Percentiles rank a stretch among this genome's conserved stretches.
Conservation (phyloP, 2,329 filamentous ascomycete genomes). For the Plenodomus biglobosus region DNA sequence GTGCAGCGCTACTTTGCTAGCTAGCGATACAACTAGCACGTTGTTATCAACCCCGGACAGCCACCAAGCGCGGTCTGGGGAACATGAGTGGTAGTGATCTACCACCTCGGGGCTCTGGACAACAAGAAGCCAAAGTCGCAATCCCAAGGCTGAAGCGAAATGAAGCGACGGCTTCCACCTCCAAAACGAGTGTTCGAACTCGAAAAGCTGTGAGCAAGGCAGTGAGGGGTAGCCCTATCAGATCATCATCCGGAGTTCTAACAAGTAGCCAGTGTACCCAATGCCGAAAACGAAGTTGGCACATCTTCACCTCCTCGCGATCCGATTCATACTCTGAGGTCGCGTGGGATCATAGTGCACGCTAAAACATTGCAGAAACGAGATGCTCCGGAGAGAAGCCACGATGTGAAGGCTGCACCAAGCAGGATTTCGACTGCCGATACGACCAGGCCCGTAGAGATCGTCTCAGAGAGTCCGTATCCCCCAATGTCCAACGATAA, state of each 20-base stretch:
- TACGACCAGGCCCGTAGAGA: constrained; percentile 41
- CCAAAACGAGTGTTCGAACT: constrained; percentile 3
- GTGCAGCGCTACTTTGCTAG: neutral
- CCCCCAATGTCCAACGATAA: neutral
- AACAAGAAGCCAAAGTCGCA: constrained; percentile 6
- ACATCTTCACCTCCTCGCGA: neutral
- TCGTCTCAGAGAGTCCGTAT: constrained; percentile 31
- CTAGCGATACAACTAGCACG: neutral
- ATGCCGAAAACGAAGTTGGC: constrained; percentile 23
- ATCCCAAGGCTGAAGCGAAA: constrained; percentile 6
- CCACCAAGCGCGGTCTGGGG: neutral
- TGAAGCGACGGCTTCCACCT: neutral
- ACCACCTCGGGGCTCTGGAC: neutral
- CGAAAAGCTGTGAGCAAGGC: constrained; percentile 17
- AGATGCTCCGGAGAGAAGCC: constrained; percentile 41
- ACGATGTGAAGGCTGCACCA: constrained; percentile 35
- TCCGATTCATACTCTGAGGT: neutral
- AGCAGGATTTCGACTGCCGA: constrained; percentile 26
- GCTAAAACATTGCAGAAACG: constrained; percentile 22
- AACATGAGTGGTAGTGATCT: neutral
- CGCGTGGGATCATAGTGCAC: neutral
- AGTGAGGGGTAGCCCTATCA: constrained; percentile 3
- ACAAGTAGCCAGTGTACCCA: constrained; percentile 14
- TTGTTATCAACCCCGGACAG: neutral
- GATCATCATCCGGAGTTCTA: neutral